These are phyloP conservation scores for Chaetomium strumarium DNA, from an alignment of 2,329 filamentous ascomycete genomes.

Conservation along the genomic window DNA sequence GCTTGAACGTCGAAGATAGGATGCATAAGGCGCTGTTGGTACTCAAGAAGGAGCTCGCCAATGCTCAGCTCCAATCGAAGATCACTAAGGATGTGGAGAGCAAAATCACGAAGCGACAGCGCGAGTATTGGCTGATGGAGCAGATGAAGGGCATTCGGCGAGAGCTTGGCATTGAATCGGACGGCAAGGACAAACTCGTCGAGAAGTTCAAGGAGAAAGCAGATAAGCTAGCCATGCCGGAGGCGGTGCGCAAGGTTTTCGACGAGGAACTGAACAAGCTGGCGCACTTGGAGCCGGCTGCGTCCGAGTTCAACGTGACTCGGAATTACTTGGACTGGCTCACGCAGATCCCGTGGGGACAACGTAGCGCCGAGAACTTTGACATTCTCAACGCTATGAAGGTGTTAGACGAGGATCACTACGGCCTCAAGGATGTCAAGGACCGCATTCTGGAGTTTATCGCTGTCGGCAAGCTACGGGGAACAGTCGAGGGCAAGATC, in stretches of 20 bases:
- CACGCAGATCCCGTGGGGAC: conserved; percentile 96
- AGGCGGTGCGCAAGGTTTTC: conserved; percentile 93
- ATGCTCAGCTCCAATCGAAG: conserved; percentile 92
- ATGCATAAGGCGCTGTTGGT: conserved; percentile 88
- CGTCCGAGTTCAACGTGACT: conserved; percentile 97
- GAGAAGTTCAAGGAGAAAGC: conserved; percentile 98
- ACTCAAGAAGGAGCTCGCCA: conserved; percentile 97
- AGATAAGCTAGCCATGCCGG: conserved; percentile 89
- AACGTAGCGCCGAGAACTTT: conserved; percentile 93
- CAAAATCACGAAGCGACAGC: conserved; percentile 94
- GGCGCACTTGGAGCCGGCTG: conserved; percentile 87
- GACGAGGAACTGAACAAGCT: conserved; percentile 98
- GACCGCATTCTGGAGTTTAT: conserved; percentile 98
- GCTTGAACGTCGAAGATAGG: conserved; percentile 85
- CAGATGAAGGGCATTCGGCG: conserved; percentile 98
- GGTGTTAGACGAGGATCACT: conserved; percentile 93
- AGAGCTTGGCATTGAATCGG: conserved; percentile 92
- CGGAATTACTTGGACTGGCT: conserved; percentile 98
- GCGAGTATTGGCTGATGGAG: conserved; percentile 98
- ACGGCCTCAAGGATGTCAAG: conserved; percentile 96
- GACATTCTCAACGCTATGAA: conserved; percentile 84
- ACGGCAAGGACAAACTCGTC: conserved; percentile 96
- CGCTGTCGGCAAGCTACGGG: conserved; percentile 91
- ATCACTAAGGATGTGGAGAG: conserved; percentile 96
- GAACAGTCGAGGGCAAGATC: conserved; percentile 97